Evolutionary conservation across 176 grass and related monocot genomes (phyloP), one percentile per base, ranked within the genome.

Genomic region (Oryza glumipatula): DNA sequence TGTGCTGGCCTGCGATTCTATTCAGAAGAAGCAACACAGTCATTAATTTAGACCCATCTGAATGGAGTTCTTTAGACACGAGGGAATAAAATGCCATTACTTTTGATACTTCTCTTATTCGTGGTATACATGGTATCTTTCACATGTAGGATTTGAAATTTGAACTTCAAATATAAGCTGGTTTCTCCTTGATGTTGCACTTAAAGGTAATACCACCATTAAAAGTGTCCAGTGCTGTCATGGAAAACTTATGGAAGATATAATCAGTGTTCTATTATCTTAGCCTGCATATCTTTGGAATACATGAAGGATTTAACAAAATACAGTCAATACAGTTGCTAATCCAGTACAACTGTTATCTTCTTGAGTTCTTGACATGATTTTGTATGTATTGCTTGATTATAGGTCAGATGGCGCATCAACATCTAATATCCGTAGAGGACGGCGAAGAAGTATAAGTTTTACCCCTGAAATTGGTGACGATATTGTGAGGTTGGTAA

Each of bases 401-500:
- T 78, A 80, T 89, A 98, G 96, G 88, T 95, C 96, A 70, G 96
- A 95, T 80, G 96, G 96, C 26, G 96, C 91, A 85, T 94, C 96
- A 74, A 91, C 93, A 65, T 95, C 96, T 75, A 91, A 79, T 92
- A 11, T 81, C 23, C 81, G 72, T 87, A 88, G 82, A 80, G 74
- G 83, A 61, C 81, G 86, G 67, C 88, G 81, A 84, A 87, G 92
- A 76, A 95, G 88, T 87, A 94, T 86, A 67, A 98, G 91, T 74
- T 88, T 90, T 88, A 92, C 93, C 65, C 96, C 96, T 87, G 91
- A 98, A 94, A 95, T 98, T 88, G 90, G 96, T 85, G 96, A 98
- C 68, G 93, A 98, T 87, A 92, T 95, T 84, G 96, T 92, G 75
- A 98, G 96, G 96, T 98, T 93, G n/a, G 90, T 83, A 70, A 78